phyloP scores from a whole-genome alignment of 345 rosid genomes.

The Citrus inodora region DNA sequence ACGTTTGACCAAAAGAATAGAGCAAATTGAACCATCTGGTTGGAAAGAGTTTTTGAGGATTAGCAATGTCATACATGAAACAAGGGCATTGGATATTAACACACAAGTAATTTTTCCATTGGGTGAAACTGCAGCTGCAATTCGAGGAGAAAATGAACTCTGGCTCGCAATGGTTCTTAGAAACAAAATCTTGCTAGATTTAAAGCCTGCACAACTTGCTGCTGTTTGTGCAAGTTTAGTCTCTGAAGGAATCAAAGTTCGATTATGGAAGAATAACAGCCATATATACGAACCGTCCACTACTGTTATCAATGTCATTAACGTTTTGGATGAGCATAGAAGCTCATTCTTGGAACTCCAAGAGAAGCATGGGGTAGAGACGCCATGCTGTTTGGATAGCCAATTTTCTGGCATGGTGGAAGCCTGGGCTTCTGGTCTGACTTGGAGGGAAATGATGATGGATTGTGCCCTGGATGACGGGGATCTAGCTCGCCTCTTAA shows the following conservation, averaged over 20 bases:
- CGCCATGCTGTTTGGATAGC: constrained; percentile 68
- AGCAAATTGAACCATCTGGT: constrained; percentile 91
- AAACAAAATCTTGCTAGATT: constrained; percentile 53
- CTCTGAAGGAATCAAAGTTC: constrained; percentile 87
- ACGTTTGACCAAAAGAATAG: constrained; percentile 60
- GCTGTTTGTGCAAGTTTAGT: constrained; percentile 77
- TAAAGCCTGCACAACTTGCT: constrained; percentile 85
- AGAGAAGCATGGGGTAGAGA: constrained; percentile 75
- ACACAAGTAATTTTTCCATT: constrained; percentile 77
- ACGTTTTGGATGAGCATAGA: constrained; percentile 63
- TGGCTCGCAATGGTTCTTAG: constrained; percentile 93
- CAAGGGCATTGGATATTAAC: constrained; percentile 73
- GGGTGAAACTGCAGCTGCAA: constrained; percentile 95
- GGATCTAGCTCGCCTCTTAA: constrained; percentile 78
- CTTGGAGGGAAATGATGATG: constrained; percentile 94
- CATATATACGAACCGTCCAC: constrained; percentile 71
- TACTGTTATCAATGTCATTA: constrained; percentile 47
- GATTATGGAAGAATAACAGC: constrained; percentile 65
- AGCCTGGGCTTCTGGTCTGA: constrained; percentile 96
- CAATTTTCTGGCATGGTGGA: constrained; percentile 98
- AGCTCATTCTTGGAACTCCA: constrained; percentile 57
- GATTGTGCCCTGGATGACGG: constrained; percentile 98
- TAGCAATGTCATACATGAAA: constrained; percentile 84
- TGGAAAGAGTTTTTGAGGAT: constrained; percentile 92
- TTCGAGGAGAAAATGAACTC: constrained; percentile 93